Evolutionary conservation across 164 flowering plant genomes (phyloP), one percentile per base, ranked within the genome.

Genomic region (Aristolochia fimbriata): DNA sequence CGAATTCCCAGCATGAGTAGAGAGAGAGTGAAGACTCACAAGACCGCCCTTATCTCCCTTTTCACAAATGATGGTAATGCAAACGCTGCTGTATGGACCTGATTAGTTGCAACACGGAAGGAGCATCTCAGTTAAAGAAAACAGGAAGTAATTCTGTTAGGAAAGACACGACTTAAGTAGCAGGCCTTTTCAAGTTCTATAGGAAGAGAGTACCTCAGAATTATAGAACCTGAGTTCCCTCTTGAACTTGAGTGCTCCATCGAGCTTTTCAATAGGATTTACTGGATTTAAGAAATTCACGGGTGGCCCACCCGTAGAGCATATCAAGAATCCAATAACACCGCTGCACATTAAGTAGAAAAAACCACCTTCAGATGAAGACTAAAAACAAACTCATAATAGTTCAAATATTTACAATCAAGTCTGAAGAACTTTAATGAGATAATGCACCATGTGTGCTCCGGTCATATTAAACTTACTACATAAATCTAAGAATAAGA

Each of bases 21-120:
- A 37, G 43, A 27, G 30, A 27, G 3, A 2, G 49, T n/a, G n/a
- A n/a, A 17, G 20, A 22, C 5, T 52, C 30, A 52, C 31, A 30
- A 16, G 41, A 83, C 79, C 27, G 37, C 4, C 16, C 62, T 64
- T 56, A 91, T 86, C 70, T 91, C 99, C 79, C 82, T 80, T 83
- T 53, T 83, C 68, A 83, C 65, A 69, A 91, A 94, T 43, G 91
- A 49, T 20, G 97, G 99, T 77, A 94, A 67, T 6, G 91, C 93
- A 74, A 94, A 94, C 20, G 97, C 93, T 31, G 96, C 99, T 17
- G 70, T 55, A 70, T 94, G 99, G 47, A 94, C 71, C 99, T 94
- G 91, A 59, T 56, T 62, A 60, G n/a, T 14, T 30, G 68, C 41
- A 41, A 60, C 13, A 31, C 15, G 6, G 23, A 59, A 27, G 30